Conservation (phyloP, 1,284 basidiomycete species). For the Malassezia caprae region DNA sequence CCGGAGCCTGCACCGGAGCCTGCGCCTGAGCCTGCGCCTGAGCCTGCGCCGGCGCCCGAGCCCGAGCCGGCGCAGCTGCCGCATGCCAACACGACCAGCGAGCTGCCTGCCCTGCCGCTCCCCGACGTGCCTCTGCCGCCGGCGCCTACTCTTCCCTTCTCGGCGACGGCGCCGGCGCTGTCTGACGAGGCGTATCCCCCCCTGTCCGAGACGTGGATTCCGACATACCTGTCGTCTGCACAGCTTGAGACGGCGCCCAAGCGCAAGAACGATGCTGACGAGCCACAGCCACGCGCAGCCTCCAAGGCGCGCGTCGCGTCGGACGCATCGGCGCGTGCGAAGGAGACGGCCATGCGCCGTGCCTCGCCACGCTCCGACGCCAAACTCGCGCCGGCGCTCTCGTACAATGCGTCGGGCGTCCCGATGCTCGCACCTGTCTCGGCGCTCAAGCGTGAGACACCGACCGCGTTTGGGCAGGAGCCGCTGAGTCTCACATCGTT, state of each 20-base stretch:
- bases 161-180: not conserved
- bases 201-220: not conserved
- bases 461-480: slow-evolving; percentile 15
- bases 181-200: not conserved
- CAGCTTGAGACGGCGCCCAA: not conserved
- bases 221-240: not conserved
- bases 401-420: not conserved
- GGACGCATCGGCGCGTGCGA: not conserved
- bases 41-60: not conserved
- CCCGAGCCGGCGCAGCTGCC: not conserved
- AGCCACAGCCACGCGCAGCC: not conserved
- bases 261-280: slow-evolving; percentile 10
- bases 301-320: not conserved
- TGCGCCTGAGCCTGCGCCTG: not conserved
- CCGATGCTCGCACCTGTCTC: slow-evolving; percentile 2
- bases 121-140: not conserved
- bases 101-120: not conserved
- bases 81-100: not conserved
- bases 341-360: not conserved
- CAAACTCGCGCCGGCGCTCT: slow-evolving; percentile 4
- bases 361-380: slow-evolving; percentile 6
- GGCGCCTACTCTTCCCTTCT: not conserved
- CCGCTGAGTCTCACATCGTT: slow-evolving; percentile 15
- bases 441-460: not conserved
- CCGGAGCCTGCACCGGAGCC: not conserved